Evolutionary conservation across 768 basidiomycete genomes (phyloP), one percentile per base, ranked within the genome.

Genomic region (Porphyrellus cyaneotinctus): DNA sequence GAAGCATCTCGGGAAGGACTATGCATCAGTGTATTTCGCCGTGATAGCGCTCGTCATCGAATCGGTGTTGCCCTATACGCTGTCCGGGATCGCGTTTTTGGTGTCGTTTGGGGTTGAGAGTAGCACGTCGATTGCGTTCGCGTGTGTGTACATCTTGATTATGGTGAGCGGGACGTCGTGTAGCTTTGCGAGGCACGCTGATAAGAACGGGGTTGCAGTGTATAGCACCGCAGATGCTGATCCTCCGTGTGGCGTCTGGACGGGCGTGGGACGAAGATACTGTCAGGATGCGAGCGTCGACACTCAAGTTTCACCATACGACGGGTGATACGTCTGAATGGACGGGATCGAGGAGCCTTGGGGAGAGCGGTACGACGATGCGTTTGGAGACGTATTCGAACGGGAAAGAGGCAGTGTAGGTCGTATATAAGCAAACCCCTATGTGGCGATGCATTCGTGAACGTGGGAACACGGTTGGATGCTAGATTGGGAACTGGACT

Each of bases 181-280:
- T 8, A 13, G 3, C 15, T 26, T 3, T 10, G 24, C 14, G 43
- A 32, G 17, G 26, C 1, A 13, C 9, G 26, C 26, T 9, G 20
- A n/a, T 13, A 23, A 35, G 56, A n/a, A 64, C 3, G 32, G 17
- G 3, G 8, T 7, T 43, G 32, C 38, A 65, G 64, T 52, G 62
- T 23, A 52, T 67, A 54, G 63, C 66, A 1, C 59, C 65, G 33
- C 66, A 63, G 49, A 55, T 63, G 54, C 23, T 67, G 43, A 63
- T 68, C 9, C 33, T 65, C 30, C 55, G 59, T 13, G 57, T 68
- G 26, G 59, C 59, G 12, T 58, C 56, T 36, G 64, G 61, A 18
- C 45, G 38, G 2, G 47, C 47, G 9, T 63, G 61, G 64, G 20
- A 44, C 23, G 52, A 56, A 28, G 57, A 58, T 13, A 64, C 54